Base-by-base conservation (phyloP, 495 filamentous ascomycete species). In the Mytilinidion resinicola region DNA sequence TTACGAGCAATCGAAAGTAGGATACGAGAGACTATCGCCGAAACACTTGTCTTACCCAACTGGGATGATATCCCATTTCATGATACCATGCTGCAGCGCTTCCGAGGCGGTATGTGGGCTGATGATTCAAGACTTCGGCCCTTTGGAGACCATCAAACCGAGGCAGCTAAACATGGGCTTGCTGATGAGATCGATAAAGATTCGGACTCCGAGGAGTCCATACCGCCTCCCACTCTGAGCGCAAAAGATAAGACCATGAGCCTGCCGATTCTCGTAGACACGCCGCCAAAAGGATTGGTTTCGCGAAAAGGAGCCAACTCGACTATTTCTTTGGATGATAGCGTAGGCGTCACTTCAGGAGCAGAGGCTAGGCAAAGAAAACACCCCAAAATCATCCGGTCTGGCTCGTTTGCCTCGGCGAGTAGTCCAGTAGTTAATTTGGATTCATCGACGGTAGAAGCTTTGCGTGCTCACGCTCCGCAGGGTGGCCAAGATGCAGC, bases 1-100 rank as follows among this genome's bases (percentile, higher is more conserved):
- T 80, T 96, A 11, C 85, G 90, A 49, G 86, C 91, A 49, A 98
- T 98, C 58, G 93, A 97, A 70, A 95, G 86, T 62, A 78, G 91
- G 21, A 96, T 98, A 67, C 85, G 91, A 55, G 91, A 96, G 70
- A 89, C 96, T 39, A 78, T 98, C 52, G 89, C 84, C 1, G 93
- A 98, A 72, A 96, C 90, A 14, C 70, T 96, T 9, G 93, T 98
- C n/a, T 75, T 87, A 47, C 95, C 95, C 0, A 89, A 95, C 67
- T 97, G 91, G 89, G 93, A 98, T 57, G 93, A 98, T 70, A 81
- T 85, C 1, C 90, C 93, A 4, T 97, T 97, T 73, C 84, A 86
- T 65, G 82, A 88, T 61, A 96, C 90, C 5, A 73, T 82, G 36
- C 72, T 80, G 44, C 88, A 95, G 66, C 70, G 74, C 25, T 90